Conservation (phyloP, 2,329 filamentous ascomycete species). For the Alternaria metachromatica region DNA sequence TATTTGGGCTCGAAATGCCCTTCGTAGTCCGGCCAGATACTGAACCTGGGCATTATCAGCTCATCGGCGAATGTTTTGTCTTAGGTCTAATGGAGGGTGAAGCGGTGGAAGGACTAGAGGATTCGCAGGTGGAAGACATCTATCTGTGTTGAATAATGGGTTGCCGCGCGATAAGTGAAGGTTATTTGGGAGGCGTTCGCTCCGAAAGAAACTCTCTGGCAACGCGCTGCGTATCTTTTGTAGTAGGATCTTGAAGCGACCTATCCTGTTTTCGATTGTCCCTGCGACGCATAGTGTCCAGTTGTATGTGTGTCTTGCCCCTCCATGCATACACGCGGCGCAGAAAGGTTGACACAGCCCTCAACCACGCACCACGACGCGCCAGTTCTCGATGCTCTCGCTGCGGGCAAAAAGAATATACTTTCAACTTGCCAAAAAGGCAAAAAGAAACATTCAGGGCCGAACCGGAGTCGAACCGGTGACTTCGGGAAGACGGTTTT, state of each 20-base stretch:
- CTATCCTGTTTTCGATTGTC: background rate
- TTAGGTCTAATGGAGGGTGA: background rate
- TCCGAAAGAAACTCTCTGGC: background rate
- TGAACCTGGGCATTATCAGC: background rate
- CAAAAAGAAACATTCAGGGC: background rate
- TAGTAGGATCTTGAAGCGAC: background rate
- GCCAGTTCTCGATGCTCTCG: background rate
- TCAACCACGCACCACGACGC: background rate
- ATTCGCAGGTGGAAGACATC: background rate
- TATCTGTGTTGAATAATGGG: background rate
- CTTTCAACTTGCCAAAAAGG: background rate
- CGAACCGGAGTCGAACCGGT: slow-evolving; percentile 8
- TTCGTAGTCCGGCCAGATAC: background rate
- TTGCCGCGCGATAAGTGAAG: background rate
- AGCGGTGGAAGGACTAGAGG: background rate
- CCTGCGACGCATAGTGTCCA: background rate
- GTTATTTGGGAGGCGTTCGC: background rate
- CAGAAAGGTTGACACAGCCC: background rate
- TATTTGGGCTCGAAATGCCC: background rate
- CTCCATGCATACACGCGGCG: background rate
- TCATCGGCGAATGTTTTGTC: background rate
- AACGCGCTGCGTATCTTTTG: background rate
- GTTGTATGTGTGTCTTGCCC: background rate
- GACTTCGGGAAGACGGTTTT: background rate
- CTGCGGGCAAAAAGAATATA: background rate